Conservation (phyloP, 371 early-diverging fungal genomes). For the Mortierella polycephala region DNA sequence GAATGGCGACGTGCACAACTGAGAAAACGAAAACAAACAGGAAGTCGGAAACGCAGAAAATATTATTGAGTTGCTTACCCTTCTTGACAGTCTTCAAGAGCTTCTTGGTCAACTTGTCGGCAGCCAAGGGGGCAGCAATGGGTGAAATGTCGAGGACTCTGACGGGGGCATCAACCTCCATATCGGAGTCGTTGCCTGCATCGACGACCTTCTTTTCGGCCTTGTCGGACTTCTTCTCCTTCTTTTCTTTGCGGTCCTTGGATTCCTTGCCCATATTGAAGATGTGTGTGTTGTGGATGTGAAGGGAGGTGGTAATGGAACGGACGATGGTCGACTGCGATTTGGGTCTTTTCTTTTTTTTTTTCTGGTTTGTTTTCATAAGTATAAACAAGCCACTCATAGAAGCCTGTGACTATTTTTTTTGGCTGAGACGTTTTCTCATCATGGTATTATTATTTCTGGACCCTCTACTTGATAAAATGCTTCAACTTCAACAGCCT, state of each 20-base stretch:
- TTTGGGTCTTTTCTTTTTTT: conserved; percentile 10
- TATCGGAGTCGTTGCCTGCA: conserved; percentile 48
- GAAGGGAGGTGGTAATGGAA: conserved; percentile 3
- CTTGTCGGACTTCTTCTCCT: conserved; percentile 48
- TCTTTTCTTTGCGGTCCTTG: conserved; percentile 62
- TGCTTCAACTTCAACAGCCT: conserved; percentile 72
- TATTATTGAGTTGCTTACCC: conserved; percentile 63
- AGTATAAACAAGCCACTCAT: conserved; percentile 12
- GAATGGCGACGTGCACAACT: too few relatives aligned
- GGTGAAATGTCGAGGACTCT: conserved; percentile 65
- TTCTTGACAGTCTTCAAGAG: conserved; percentile 92
- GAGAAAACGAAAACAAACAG: too few relatives aligned
- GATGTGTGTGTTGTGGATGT: conserved; percentile 15
- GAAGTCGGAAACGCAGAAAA: too few relatives aligned
- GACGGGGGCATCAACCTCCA: conserved; percentile 52
- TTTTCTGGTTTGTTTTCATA: conserved; percentile 6
- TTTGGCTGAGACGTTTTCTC: not conserved
- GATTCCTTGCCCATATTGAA: conserved; percentile 59
- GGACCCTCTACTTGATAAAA: conserved; percentile 58
- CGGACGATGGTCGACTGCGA: not conserved
- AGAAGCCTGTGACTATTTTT: conserved; percentile 6
- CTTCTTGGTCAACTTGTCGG: conserved; percentile 92
- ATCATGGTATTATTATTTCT: not conserved
- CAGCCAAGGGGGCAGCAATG: conserved; percentile 95
- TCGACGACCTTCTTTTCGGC: conserved; percentile 29